Base-by-base conservation (phyloP, 805 yeast genomes). In the Wickerhamomyces pijperi region DNA sequence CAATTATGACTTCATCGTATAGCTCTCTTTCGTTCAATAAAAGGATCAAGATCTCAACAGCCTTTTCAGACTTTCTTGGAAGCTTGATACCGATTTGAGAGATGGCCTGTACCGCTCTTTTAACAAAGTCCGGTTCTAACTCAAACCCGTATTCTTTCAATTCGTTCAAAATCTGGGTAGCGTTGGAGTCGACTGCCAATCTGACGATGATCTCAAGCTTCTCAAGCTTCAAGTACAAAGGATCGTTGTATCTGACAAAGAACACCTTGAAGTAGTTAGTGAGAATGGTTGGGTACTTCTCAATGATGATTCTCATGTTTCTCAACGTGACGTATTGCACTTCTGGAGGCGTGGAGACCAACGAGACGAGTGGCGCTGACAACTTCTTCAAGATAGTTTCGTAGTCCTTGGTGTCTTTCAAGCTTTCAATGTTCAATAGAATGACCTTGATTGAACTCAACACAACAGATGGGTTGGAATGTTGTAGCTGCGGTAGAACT, bases 401-500 rank as follows among this genome's bases (percentile, higher is more conserved):
- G 40, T 62, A 63, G 14, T 70, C 72, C 13, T 59, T 50, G 37
- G 45, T 39, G 19, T 46, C 42, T 43, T 56, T 49, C 7, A 81
- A 53, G 15, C 64, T 57, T 9, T 75, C 76, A 28, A 80, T 46
- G 55, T 87, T 94, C 41, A 75, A 74, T 16, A 90, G 56, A 6
- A 88, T 76, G 2, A 83, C 86, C 54, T 87, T 85, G 45, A 92
- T 76, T 1, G 96, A 74, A 20, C 85, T 74, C 47, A 90, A 64
- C 3, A 92, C 97, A 17, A 92, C 97, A 4, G 95, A 84, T 0
- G 98, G 95, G 57, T 90, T 90, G 19, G 84, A 97, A 58, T 90
- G 98, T 64, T 90, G 98, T 53, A 90, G 72, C 62, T 92, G 97
- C 13, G 98, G 97, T 9, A 84, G 74, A 9, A 86, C 87, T 45